Percentiles rank a stretch among this genome's conserved stretches.
Conservation (phyloP, 1,284 basidiomycete species). For the Butyriboletus regius region DNA sequence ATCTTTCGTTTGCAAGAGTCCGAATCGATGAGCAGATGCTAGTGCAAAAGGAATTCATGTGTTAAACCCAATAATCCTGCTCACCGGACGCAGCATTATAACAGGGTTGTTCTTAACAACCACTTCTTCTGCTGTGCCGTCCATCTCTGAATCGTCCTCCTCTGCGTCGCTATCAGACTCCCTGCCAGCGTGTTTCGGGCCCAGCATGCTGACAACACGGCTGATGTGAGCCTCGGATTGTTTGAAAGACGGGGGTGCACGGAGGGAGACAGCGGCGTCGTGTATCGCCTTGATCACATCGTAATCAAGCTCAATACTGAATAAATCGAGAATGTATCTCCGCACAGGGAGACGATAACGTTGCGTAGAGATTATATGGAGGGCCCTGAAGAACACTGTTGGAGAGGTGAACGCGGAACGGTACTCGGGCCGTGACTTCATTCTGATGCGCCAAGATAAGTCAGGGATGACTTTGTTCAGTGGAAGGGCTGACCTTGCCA, state of each 20-base stretch:
- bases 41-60: conserved; percentile 10
- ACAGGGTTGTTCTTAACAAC: conserved; percentile 43
- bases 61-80: conserved; percentile 56
- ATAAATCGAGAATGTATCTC: conserved; percentile 86
- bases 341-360: conserved; percentile 86
- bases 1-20: neutral
- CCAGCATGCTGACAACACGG: conserved; percentile 54
- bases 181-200: conserved; percentile 41
- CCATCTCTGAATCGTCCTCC: conserved; percentile 48
- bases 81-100: conserved; percentile 53
- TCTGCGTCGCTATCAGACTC: conserved; percentile 57
- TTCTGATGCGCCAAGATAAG: conserved; percentile 38
- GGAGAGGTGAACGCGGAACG: conserved; percentile 71
- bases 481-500: conserved; percentile 58
- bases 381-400: conserved; percentile 72
- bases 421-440: conserved; percentile 74
- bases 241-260: conserved; percentile 45
- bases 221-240: conserved; percentile 42
- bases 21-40: neutral
- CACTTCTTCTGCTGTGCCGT: conserved; percentile 33
- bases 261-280: conserved; percentile 45
- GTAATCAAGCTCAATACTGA: conserved; percentile 70
- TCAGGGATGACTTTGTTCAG: neutral
- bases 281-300: conserved; percentile 49
- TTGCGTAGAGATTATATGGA: conserved; percentile 79